Base-by-base conservation (phyloP, 2,329 filamentous ascomycete species). In the Rhexocercosporidium sp. region DNA sequence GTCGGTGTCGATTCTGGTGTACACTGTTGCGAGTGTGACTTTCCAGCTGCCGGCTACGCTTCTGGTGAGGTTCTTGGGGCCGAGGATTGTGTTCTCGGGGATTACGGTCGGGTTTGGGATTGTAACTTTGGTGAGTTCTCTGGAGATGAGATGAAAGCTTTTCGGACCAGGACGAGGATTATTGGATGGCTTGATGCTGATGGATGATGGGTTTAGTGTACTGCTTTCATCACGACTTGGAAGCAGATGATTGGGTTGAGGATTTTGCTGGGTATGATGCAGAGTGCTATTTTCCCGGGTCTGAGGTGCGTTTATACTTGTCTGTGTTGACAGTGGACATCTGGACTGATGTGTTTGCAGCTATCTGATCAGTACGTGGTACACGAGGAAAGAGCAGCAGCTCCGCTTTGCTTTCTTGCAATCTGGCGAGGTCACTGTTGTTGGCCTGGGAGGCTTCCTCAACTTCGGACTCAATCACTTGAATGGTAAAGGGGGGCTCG, bases 1-100 rank as follows among this genome's bases (percentile, higher is more conserved):
- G 74, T 90, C 88, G 1, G 85, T 92, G 4, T 85, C 88, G 25
- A 92, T 93, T 66, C 90, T 92, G 79, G 90, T 92, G 75, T 92
- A 92, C 78, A 92, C 90, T 11, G 84, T 92, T 64, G 83, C 89
- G 5, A 88, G 85, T 72, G 89, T 92, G 47, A 83, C 84, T 11
- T 92, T 90, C 73, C 90, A 92, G 75, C 79, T 92, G 8, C 90
- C 90, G 0, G 88, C 87, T 1, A 92, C 90, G 0, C 83, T 92
- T 53, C 86, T 88, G 0, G 87, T 91, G 31, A 83, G 90, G 56
- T 83, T 86, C 0, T 81, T 90, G 59, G 89, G 90, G 0, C 90
- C 90, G 0, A 82, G 90, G 16, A 75, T 85, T 59, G 90, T 86
- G 84, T 90, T 91, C 74, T 78, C 85, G 0, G 75, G 81, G 53